These are phyloP conservation scores for Gentiana macrophylla DNA, from an alignment of 257 asterid genomes.

Conservation along the genomic window DNA sequence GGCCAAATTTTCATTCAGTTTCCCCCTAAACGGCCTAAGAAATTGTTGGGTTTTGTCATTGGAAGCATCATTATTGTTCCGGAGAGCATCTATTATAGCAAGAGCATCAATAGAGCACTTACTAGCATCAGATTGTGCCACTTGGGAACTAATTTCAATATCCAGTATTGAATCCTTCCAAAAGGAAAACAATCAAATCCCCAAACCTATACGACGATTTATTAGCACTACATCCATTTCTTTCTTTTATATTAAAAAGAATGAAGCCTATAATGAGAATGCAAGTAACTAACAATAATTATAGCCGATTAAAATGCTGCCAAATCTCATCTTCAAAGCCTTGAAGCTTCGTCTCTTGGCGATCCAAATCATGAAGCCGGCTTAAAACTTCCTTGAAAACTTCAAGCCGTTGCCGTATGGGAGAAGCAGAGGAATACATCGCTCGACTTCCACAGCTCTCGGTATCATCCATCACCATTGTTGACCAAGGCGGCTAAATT, in stretches of 20 bases:
- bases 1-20: constrained; percentile 52
- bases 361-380: constrained; percentile 36
- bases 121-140: constrained; percentile 22
- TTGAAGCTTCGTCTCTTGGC: constrained; percentile 28
- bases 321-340: constrained; percentile 49
- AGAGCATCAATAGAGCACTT: constrained; percentile 40
- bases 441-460: constrained; percentile 51
- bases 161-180: constrained; percentile 35
- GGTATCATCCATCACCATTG: constrained; percentile 18
- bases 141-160: constrained; percentile 20
- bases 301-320: constrained; percentile 40
- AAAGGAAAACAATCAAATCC: constrained; percentile 18
- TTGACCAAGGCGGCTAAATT: too few species aligned
- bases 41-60: constrained; percentile 38
- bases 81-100: constrained; percentile 31
- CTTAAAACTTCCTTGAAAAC: constrained; percentile 31
- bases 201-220: neutral
- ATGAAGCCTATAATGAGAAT: too few species aligned
- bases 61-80: constrained; percentile 40
- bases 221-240: too few species aligned
- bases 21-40: constrained; percentile 63
- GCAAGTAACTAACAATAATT: too few species aligned
- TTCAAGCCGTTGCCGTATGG: constrained; percentile 24
- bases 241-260: neutral
- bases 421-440: constrained; percentile 22